Conservation (phyloP, 495 filamentous ascomycete species). For the Penicillium desertorum region DNA sequence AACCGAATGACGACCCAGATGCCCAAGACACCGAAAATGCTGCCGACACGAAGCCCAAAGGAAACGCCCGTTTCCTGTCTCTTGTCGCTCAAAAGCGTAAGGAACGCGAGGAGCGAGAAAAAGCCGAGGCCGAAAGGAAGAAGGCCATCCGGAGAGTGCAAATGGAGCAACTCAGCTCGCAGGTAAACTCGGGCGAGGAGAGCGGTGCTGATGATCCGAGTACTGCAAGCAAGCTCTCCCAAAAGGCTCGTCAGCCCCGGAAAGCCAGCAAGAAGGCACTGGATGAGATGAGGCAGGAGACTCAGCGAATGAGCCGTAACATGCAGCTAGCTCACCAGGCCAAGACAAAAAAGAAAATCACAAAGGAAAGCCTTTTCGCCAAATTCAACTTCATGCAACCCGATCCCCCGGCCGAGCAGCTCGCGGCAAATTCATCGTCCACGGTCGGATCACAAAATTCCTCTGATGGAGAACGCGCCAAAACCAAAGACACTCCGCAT, state of each 20-base stretch:
- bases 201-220: constrained; percentile 57
- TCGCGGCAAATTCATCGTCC: constrained; percentile 38
- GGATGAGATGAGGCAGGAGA: constrained; percentile 93
- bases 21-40: constrained; percentile 33
- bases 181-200: constrained; percentile 35
- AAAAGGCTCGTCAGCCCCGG: constrained; percentile 66
- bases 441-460: constrained; percentile 45
- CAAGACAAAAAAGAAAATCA: constrained; percentile 88
- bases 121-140: constrained; percentile 53
- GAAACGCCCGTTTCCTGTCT: constrained; percentile 61
- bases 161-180: constrained; percentile 38
- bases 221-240: constrained; percentile 58
- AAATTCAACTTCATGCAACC: constrained; percentile 70
- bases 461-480: constrained; percentile 48
- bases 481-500: constrained; percentile 49
- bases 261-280: constrained; percentile 94
- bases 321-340: constrained; percentile 91
- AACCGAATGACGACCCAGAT: constrained; percentile 7
- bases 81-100: constrained; percentile 69
- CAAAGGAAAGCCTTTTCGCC: constrained; percentile 79
- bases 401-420: constrained; percentile 22
- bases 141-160: constrained; percentile 42
- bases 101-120: constrained; percentile 66
- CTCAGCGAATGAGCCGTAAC: constrained; percentile 83
- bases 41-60: constrained; percentile 45